Percentiles rank a stretch among this genome's conserved stretches.
phyloP scores from a whole-genome alignment of 306 rosid species.

The Pyrus betulifolia region DNA sequence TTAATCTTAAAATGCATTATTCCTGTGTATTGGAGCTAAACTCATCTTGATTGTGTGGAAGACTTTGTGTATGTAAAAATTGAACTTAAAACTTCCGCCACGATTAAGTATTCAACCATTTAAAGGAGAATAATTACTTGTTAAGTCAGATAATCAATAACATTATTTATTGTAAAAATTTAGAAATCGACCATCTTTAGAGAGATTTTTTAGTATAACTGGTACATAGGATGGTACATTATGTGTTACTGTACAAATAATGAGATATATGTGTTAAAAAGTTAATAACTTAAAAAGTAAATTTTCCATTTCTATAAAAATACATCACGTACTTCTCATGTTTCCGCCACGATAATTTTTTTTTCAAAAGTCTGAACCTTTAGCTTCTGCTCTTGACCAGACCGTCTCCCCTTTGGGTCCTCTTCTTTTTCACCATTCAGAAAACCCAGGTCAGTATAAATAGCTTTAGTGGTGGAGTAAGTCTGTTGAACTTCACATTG shows the following conservation, averaged over 20 bases:
- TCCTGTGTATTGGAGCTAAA: too few species aligned
- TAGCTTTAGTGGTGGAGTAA: neutral
- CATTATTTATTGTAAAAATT: neutral
- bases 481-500: neutral
- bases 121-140: neutral
- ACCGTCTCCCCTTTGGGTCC: neutral
- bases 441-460: neutral
- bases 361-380: neutral
- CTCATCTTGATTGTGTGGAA: too few species aligned
- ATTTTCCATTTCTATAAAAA: too few species aligned
- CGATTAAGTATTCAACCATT: neutral
- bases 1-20: too few species aligned
- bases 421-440: neutral
- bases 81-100: rapidly evolving
- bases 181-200: neutral
- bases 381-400: neutral
- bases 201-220: too few species aligned
- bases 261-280: too few species aligned
- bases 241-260: too few species aligned
- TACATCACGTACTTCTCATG: too few species aligned
- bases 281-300: too few species aligned
- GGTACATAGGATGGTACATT: too few species aligned
- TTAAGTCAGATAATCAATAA: neutral
- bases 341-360: too few species aligned
- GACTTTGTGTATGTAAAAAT: too few species aligned